Conservation (phyloP, 2,329 filamentous ascomycete genomes). For the Neurospora sp. region DNA sequence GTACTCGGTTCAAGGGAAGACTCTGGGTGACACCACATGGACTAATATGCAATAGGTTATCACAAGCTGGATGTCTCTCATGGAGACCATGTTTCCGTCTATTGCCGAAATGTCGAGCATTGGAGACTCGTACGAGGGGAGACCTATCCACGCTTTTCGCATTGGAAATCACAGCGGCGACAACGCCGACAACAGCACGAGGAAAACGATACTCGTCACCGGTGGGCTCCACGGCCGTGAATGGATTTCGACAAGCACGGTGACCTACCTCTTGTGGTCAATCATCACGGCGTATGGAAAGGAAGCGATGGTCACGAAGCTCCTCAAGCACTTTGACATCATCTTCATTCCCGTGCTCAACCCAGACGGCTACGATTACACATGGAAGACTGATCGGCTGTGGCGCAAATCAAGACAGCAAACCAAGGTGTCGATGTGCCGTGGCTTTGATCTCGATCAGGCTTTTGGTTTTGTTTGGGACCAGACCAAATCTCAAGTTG, state of each 20-base stretch:
- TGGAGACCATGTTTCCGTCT: slow-evolving; percentile 82
- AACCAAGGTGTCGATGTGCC: slow-evolving; percentile 74
- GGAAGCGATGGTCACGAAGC: slow-evolving; percentile 57
- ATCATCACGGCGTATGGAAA: slow-evolving; percentile 78
- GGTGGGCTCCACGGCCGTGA: slow-evolving; percentile 90
- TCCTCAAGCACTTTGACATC: slow-evolving; percentile 78
- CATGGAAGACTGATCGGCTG: slow-evolving; percentile 81
- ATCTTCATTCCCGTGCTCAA: slow-evolving; percentile 84
- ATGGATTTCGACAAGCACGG: slow-evolving; percentile 90
- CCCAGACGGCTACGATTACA: slow-evolving; percentile 89
- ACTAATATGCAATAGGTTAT: slow-evolving; percentile 35
- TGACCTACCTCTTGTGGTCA: slow-evolving; percentile 83
- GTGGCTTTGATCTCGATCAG: slow-evolving; percentile 81
- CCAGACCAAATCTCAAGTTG: slow-evolving; percentile 51
- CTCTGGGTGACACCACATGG: background rate
- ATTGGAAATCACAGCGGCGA: slow-evolving; percentile 43
- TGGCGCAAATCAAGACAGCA: slow-evolving; percentile 92
- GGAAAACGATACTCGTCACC: slow-evolving; percentile 41
- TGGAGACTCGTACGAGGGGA: slow-evolving; percentile 79
- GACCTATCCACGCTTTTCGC: slow-evolving; percentile 73
- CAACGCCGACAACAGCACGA: slow-evolving; percentile 22
- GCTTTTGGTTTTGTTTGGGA: slow-evolving; percentile 83
- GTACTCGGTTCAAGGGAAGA: background rate
- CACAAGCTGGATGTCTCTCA: slow-evolving; percentile 81
- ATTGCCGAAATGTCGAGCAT: slow-evolving; percentile 66